These are phyloP conservation scores for Meyerozyma athensensis DNA, from an alignment of 1,139 yeast genomes.

Conservation along the genomic window DNA sequence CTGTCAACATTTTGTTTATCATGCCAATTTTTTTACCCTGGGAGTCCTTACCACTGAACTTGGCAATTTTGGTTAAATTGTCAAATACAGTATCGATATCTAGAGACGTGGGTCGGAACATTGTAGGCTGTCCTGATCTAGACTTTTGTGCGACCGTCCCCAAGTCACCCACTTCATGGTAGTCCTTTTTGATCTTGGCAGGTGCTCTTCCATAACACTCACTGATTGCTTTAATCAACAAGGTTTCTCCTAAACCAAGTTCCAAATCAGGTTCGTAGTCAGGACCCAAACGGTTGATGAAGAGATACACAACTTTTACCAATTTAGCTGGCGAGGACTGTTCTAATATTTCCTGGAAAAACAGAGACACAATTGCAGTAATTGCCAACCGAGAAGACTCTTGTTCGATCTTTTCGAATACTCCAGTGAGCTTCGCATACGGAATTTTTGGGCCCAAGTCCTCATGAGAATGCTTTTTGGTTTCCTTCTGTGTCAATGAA, in stretches of 20 bases:
- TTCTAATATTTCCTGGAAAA: conserved; percentile 59
- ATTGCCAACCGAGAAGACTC: conserved; percentile 83
- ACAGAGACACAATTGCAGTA: conserved; percentile 65
- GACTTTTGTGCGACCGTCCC: conserved; percentile 87
- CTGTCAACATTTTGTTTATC: conserved; percentile 79
- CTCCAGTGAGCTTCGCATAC: conserved; percentile 59
- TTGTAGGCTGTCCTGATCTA: conserved; percentile 79
- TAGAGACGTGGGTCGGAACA: conserved; percentile 87
- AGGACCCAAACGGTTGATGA: conserved; percentile 87
- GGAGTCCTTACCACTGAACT: conserved; percentile 75
- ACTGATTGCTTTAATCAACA: conserved; percentile 80
- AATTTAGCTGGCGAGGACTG: conserved; percentile 53
- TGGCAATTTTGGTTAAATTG: conserved; percentile 73
- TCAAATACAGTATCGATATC: conserved; percentile 70
- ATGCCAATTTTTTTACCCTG: conserved; percentile 71
- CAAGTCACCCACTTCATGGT: conserved; percentile 78
- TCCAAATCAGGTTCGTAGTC: conserved; percentile 90
- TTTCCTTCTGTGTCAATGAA: conserved; percentile 18
- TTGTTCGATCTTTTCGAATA: conserved; percentile 70
- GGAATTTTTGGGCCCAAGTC: conserved; percentile 34
- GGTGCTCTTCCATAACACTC: conserved; percentile 84
- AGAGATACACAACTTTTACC: conserved; percentile 70
- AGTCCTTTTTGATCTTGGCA: conserved; percentile 67
- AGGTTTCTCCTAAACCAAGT: conserved; percentile 86
- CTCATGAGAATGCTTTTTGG: conserved; percentile 15